phyloP scores from a whole-genome alignment of 2,329 filamentous ascomycete genomes.

The Chaetomiaceae sp. region DNA sequence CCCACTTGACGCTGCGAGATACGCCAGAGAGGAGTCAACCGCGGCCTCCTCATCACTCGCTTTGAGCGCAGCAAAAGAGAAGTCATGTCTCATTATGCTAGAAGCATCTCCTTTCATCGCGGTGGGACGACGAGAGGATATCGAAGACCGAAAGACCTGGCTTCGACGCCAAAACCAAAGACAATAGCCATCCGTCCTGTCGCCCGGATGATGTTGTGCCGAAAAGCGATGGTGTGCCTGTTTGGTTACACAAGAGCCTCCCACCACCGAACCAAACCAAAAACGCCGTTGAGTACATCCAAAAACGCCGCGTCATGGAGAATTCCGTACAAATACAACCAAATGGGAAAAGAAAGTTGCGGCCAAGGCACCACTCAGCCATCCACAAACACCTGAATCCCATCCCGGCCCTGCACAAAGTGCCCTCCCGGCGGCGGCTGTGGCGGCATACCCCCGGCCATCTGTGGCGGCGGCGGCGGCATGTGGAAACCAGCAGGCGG shows the following conservation, averaged over 20 bases:
- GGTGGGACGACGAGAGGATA: not conserved
- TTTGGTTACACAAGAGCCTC: constrained; percentile 1
- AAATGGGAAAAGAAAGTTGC: not conserved
- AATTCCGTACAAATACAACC: not conserved
- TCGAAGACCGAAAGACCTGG: not conserved
- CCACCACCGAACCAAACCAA: not conserved
- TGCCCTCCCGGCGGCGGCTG: constrained; percentile 10
- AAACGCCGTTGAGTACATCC: not conserved
- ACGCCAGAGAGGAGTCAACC: not conserved
- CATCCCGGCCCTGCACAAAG: constrained; percentile 4
- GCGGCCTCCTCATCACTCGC: not conserved
- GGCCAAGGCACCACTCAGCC: not conserved
- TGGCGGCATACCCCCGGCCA: constrained; percentile 2
- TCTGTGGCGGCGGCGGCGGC: constrained; percentile 4
- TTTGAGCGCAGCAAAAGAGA: constrained; percentile 5
- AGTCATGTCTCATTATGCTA: constrained; percentile 15
- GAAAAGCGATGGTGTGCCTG: not conserved
- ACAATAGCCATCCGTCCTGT: constrained; percentile 7
- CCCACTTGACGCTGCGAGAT: not conserved
- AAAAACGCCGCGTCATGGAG: not conserved
- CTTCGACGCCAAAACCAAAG: not conserved
- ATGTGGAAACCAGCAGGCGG: not conserved
- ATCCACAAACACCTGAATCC: constrained; percentile 15
- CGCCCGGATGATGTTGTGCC: not conserved
- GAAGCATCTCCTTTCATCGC: not conserved